Evolutionary conservation across 2,329 filamentous ascomycete genomes (phyloP).

Genomic region (Stemphylium vesicarium): DNA sequence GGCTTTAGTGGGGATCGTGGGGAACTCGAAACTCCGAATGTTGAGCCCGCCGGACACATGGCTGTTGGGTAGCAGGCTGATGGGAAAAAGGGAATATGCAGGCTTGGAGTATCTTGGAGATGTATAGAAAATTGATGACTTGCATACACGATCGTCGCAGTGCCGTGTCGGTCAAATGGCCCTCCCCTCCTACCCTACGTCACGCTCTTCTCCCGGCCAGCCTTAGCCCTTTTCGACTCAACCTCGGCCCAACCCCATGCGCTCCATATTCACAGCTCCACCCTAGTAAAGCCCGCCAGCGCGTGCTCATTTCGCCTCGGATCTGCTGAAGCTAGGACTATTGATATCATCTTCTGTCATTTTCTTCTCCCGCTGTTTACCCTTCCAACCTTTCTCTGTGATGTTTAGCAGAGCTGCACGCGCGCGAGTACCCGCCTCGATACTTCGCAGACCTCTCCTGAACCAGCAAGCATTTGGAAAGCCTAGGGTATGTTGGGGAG

Average conservation of each 20-base stretch:
- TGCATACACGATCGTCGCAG: background rate
- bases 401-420: constrained; percentile 52
- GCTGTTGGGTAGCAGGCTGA: background rate
- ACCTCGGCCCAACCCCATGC: constrained; percentile 22
- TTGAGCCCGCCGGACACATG: background rate
- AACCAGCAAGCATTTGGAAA: constrained; percentile 27
- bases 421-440: constrained; percentile 47
- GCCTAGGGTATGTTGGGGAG: constrained; percentile 37
- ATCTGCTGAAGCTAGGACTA: constrained; percentile 25
- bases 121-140: background rate
- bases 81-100: background rate
- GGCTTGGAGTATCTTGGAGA: background rate
- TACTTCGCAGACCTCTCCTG: constrained; percentile 43
- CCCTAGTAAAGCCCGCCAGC: constrained; percentile 25
- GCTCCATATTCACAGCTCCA: constrained; percentile 20
- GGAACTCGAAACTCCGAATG: constrained; percentile 9
- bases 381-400: constrained; percentile 23
- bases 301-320: constrained; percentile 31
- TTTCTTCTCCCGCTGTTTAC: constrained; percentile 1
- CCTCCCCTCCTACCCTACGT: constrained; percentile 10
- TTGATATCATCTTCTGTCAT: constrained; percentile 15
- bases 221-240: constrained; percentile 17
- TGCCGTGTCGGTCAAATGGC: constrained; percentile 16
- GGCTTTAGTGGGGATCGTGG: constrained; percentile 10
- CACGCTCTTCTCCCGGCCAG: constrained; percentile 3